Evolutionary conservation across 179 eudicot genomes (phyloP).

Genomic region (Spergularia azorica): DNA sequence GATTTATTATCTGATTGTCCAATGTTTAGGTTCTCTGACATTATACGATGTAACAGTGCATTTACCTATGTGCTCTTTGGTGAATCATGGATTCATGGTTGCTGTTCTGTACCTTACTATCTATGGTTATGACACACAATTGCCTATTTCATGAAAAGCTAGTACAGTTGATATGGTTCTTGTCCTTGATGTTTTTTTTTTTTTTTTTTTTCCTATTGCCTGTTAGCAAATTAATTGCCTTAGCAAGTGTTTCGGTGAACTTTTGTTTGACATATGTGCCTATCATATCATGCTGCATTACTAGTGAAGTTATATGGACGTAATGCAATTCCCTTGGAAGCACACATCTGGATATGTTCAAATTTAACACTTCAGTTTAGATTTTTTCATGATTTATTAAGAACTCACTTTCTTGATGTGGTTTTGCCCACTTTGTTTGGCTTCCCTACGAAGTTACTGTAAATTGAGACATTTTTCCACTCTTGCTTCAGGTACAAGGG

Average conservation of each 20-base stretch:
- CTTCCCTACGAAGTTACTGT: background rate
- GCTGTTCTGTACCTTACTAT: background rate
- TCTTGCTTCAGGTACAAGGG: constrained; percentile 72
- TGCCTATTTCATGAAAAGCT: no score
- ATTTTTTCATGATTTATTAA: background rate
- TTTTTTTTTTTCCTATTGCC: no score
- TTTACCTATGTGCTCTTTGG: background rate
- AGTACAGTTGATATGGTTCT: no score
- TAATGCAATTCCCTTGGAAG: background rate
- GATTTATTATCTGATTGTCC: no score
- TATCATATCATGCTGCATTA: background rate
- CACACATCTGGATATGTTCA: background rate
- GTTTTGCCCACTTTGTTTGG: background rate
- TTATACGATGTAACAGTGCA: no score
- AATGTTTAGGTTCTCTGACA: no score
- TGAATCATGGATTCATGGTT: background rate
- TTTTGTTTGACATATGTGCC: background rate
- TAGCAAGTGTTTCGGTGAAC: background rate
- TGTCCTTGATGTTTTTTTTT: no score
- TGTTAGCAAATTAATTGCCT: no score
- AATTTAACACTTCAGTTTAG: background rate
- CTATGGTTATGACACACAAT: background rate
- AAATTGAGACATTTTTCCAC: background rate
- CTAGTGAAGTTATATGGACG: background rate
- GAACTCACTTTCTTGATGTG: background rate